These are phyloP conservation scores for Trebouxia sp. DNA, from an alignment of 139 green algal genomes.

Conservation along the genomic window DNA sequence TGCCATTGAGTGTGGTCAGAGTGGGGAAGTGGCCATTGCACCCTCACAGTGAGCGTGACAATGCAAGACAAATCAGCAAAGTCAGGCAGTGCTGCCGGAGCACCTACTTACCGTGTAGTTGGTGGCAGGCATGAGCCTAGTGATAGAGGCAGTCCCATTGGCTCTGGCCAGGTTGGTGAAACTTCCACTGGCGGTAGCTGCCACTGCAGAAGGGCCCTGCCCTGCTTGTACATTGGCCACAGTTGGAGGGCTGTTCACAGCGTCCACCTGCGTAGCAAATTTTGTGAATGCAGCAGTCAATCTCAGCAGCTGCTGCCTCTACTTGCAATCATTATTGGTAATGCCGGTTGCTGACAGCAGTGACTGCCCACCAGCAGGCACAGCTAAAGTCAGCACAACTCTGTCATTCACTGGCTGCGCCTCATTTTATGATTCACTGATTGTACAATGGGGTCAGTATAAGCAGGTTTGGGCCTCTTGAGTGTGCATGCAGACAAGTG, in stretches of 20 bases:
- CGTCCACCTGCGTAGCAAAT: background rate
- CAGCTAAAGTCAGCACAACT: no score
- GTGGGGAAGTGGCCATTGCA: background rate
- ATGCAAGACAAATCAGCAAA: background rate
- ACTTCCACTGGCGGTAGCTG: background rate
- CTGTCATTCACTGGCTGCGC: no score
- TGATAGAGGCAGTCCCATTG: background rate
- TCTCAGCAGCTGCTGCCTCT: no score
- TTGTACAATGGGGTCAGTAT: no score
- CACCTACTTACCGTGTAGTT: constrained; percentile 29
- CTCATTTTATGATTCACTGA: no score
- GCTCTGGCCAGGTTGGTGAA: background rate
- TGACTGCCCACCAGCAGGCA: no score
- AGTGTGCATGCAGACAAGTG: no score
- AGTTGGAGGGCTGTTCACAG: background rate
- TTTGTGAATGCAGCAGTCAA: no score
- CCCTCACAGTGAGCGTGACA: background rate
- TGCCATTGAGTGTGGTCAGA: background rate
- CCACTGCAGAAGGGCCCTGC: background rate
- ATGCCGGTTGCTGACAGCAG: no score
- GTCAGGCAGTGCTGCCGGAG: background rate
- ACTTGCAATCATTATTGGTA: no score
- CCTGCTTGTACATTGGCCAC: background rate
- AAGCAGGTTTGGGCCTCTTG: no score
- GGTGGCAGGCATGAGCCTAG: constrained; percentile 5